Percentiles rank a stretch among this genome's conserved stretches.
Conservation (phyloP, 164 flowering plant genomes). For the Annona squamosa region DNA sequence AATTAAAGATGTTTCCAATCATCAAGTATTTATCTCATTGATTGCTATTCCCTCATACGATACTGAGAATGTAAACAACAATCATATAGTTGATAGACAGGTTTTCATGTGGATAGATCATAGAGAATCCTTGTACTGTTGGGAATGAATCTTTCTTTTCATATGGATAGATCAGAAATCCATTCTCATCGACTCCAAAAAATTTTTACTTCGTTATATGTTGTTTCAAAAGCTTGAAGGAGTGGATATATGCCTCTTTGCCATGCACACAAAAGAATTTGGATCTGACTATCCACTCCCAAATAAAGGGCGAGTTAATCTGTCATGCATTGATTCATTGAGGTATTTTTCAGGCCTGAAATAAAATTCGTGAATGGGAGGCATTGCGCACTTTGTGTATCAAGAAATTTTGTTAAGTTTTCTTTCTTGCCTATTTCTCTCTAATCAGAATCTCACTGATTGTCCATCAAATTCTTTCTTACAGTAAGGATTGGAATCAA, state of each 20-base stretch:
- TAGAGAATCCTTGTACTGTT: neutral
- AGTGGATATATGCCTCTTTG: conserved; percentile 97
- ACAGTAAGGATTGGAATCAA: neutral
- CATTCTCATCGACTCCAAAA: too few relatives aligned
- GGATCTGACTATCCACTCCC: conserved; percentile 85
- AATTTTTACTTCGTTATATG: conserved; percentile 12
- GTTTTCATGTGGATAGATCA: neutral
- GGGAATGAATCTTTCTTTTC: conserved; percentile 42
- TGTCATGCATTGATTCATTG: conserved; percentile 93
- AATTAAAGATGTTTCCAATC: neutral
- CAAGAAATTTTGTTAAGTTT: conserved; percentile 87
- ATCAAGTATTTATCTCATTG: neutral
- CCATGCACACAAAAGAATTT: conserved; percentile 98
- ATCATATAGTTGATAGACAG: too few relatives aligned
- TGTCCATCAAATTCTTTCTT: neutral
- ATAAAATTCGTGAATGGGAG: conserved; percentile 81
- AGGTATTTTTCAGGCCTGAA: conserved; percentile 91
- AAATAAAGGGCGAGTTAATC: conserved; percentile 91
- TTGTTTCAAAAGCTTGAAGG: conserved; percentile 98
- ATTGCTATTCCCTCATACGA: neutral
- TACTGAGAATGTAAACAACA: too few relatives aligned
- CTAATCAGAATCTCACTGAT: neutral
- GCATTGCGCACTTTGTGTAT: conserved; percentile 93
- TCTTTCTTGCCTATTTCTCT: neutral
- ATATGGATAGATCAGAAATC: neutral